A percentile compares a stretch with the other conserved stretches of the same genome.
phyloP scores from a whole-genome alignment of 2,329 filamentous ascomycete genomes.

The Alternaria rosae region DNA sequence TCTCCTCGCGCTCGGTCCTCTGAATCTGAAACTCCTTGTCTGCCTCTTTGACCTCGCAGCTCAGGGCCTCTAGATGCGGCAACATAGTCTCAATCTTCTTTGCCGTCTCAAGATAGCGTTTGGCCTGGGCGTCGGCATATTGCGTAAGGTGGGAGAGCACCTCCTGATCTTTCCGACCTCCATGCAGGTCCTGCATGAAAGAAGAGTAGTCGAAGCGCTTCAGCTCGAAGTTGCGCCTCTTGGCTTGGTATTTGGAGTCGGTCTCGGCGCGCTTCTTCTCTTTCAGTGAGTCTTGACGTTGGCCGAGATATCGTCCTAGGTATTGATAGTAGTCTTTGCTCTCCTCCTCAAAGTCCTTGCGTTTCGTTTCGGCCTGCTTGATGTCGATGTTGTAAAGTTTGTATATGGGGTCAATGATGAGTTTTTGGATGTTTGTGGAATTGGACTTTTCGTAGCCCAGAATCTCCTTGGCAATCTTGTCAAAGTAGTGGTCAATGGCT shows the following conservation, averaged over 20 bases:
- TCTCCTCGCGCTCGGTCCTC: slow-evolving; percentile 93
- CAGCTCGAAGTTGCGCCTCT: slow-evolving; percentile 92
- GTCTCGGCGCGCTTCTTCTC: slow-evolving; percentile 96
- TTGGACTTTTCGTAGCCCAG: slow-evolving; percentile 86
- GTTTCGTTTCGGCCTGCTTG: slow-evolving; percentile 96
- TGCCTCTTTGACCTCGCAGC: slow-evolving; percentile 86
- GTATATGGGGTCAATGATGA: slow-evolving; percentile 92
- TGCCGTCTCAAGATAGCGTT: slow-evolving; percentile 79
- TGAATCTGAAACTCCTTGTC: slow-evolving; percentile 98
- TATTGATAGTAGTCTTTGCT: slow-evolving; percentile 99
- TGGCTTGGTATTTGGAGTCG: slow-evolving; percentile 94
- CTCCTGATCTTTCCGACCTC: slow-evolving; percentile 97
- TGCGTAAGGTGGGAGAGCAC: slow-evolving; percentile 92
- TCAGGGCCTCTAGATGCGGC: slow-evolving; percentile 88
- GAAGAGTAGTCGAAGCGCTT: slow-evolving; percentile 99
- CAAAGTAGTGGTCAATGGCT: slow-evolving; percentile 96
- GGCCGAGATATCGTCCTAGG: slow-evolving; percentile 92
- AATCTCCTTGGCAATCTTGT: slow-evolving; percentile 93
- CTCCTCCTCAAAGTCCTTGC: slow-evolving; percentile 97
- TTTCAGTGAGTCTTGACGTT: slow-evolving; percentile 93
- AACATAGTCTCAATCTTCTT: slow-evolving; percentile 87
- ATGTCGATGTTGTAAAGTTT: slow-evolving; percentile 95
- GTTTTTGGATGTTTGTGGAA: slow-evolving; percentile 81
- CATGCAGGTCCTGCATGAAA: slow-evolving; percentile 99
- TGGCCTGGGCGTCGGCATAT: slow-evolving; percentile 90